Evolutionary conservation across 208 protist species (phyloP).

Genomic region (Leishmania turanica): DNA sequence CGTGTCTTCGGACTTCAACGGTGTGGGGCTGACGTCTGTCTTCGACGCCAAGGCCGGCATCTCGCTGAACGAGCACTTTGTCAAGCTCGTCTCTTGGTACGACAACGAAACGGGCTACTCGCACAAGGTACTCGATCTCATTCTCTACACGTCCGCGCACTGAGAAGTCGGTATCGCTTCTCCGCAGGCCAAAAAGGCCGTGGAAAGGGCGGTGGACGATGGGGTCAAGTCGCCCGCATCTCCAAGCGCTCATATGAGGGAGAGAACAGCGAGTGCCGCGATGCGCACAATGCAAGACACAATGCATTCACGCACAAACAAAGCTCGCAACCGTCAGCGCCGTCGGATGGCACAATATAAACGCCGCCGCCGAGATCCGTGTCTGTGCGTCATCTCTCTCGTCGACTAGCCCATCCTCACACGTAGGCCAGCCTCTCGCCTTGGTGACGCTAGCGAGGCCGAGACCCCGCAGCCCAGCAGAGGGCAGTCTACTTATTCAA

Average conservation of each 20-base stretch:
- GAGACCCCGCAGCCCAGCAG: too few species aligned
- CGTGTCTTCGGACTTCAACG: conserved; percentile 98
- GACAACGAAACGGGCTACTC: conserved; percentile 99
- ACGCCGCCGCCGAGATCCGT: not conserved
- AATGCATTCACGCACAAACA: too few species aligned
- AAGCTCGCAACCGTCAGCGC: too few species aligned
- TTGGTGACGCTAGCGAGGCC: too few species aligned
- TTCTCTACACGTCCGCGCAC: conserved; percentile 76
- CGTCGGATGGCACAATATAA: too few species aligned
- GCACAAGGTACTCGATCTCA: conserved; percentile 98
- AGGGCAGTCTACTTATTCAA: too few species aligned
- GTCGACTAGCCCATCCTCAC: too few species aligned
- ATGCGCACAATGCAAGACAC: too few species aligned
- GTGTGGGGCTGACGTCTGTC: conserved; percentile 95
- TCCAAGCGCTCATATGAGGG: not conserved
- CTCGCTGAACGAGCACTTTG: conserved; percentile 95
- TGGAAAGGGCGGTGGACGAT: not conserved
- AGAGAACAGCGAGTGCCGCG: not conserved
- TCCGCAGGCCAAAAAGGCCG: not conserved
- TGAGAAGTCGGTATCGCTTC: not conserved
- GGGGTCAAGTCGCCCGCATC: not conserved
- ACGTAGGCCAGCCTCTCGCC: too few species aligned
- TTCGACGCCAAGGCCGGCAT: conserved; percentile 99
- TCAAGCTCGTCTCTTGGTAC: conserved; percentile 99
- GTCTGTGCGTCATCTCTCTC: not conserved